These are phyloP conservation scores for Trichoderma koningii DNA, from an alignment of 2,329 filamentous ascomycete genomes.

Conservation along the genomic window DNA sequence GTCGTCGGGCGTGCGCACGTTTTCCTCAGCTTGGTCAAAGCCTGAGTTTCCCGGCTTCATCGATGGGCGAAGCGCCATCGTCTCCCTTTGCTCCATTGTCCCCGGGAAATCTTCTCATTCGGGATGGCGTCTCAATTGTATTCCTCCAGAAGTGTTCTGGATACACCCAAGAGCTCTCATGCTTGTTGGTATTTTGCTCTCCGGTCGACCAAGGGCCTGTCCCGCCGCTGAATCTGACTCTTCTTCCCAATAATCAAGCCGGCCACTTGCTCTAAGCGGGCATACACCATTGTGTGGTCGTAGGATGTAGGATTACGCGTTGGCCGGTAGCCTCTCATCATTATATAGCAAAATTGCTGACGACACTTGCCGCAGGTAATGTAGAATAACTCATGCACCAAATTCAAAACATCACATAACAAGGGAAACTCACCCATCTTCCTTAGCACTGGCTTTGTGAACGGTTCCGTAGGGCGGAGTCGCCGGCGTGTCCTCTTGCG, in stretches of 20 bases:
- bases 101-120: constrained; percentile 15
- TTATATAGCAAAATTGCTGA: constrained; percentile 30
- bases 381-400: constrained; percentile 2
- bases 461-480: constrained; percentile 43
- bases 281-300: constrained; percentile 28
- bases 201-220: constrained; percentile 33
- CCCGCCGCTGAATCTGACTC: constrained; percentile 35
- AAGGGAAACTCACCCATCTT: constrained; percentile 47
- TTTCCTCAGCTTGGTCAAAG: constrained; percentile 37
- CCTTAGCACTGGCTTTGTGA: constrained; percentile 64
- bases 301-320: constrained; percentile 23
- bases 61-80: constrained; percentile 18
- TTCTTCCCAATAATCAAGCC: constrained; percentile 37
- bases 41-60: constrained; percentile 28
- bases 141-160: constrained; percentile 23
- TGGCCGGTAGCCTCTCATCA: constrained; percentile 27
- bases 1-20: constrained; percentile 34
- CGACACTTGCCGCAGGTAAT: constrained; percentile 21
- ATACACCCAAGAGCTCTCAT: constrained; percentile 26
- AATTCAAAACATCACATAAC: background rate
- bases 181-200: constrained; percentile 31
- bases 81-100: constrained; percentile 17
- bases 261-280: constrained; percentile 31
- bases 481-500: constrained; percentile 39
- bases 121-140: constrained; percentile 17